Evolutionary conservation across 768 basidiomycete species (phyloP), one percentile per base, ranked within the genome.

Genomic region (Boletus speciosus): DNA sequence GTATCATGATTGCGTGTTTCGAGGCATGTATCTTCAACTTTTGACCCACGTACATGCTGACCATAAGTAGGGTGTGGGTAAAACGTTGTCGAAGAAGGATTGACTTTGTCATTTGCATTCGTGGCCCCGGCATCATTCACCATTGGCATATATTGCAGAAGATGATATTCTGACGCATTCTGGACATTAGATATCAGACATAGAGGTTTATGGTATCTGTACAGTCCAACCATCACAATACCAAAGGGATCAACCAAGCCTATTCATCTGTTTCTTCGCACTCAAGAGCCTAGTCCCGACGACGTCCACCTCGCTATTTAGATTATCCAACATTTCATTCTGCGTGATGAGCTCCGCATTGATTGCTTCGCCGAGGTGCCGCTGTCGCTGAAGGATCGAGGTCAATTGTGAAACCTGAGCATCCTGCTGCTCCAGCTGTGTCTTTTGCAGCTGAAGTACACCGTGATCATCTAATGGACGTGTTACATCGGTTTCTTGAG

Each of bases 1-100:
- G 96, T 23, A 88, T 99, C 60, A 98, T 98, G 96, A 97, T 98
- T 68, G 84, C 90, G 52, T 94, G 88, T 69, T 98, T 88, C 67
- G 95, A 98, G 83, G 94, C 85, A 61, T 31, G 80, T 41, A 23
- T 19, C 37, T 49, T 53, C 34, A 1, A 23, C 25, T 27, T 25
- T 52, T 12, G 53, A 35, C 27, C 43, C 6, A 53, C 70, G 35
- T 34, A 25, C 27, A 53, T 35, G 12, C 60, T 66, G 39, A 68
- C 49, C 10, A 15, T 9, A 1, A 23, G 31, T 29, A 88, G 86
- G 84, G 86, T 44, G 73, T 88, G 51, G 86, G 84, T 47, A 76
- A 70, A 56, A 66, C 78, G 39, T 68, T 88, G 58, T 68, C 75
- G 36, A 76, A 74, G 59, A 69, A 56, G 27, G 58, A 67, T 49